These are phyloP conservation scores for Kluyveromyces marxianus DNA, from an alignment of 1,139 yeast species.

Conservation along the genomic window DNA sequence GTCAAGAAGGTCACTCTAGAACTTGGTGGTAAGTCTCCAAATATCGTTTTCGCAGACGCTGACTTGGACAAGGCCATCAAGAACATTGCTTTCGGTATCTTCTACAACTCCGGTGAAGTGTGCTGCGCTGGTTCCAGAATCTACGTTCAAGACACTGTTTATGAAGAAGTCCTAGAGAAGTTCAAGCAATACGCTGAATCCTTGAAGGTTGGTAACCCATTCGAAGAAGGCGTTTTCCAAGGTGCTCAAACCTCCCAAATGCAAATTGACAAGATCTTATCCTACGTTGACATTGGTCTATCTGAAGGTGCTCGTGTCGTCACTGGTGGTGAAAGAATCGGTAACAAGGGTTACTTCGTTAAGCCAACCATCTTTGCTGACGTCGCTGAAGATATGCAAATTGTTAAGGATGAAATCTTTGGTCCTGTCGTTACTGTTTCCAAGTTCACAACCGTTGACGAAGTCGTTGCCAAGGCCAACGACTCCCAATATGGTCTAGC, in stretches of 20 bases:
- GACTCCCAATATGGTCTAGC: conserved; percentile 64
- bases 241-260: conserved; percentile 58
- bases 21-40: conserved; percentile 88
- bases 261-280: conserved; percentile 53
- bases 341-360: conserved; percentile 59
- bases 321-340: conserved; percentile 56
- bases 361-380: conserved; percentile 76
- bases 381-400: conserved; percentile 56
- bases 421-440: conserved; percentile 69
- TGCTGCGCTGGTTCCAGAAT: conserved; percentile 67
- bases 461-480: conserved; percentile 55
- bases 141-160: conserved; percentile 54
- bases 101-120: conserved; percentile 63
- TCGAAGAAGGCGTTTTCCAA: conserved; percentile 52
- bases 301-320: conserved; percentile 53
- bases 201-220: conserved; percentile 66
- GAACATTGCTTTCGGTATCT: conserved; percentile 41
- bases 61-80: conserved; percentile 44
- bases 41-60: conserved; percentile 52
- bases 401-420: conserved; percentile 74
- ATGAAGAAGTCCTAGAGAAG: conserved; percentile 45
- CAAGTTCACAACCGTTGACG: conserved; percentile 57
- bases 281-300: conserved; percentile 50
- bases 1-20: conserved; percentile 65
- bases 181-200: conserved; percentile 61